Base-by-base conservation (phyloP, 306 rosid genomes). In the Rosa lucieae region DNA sequence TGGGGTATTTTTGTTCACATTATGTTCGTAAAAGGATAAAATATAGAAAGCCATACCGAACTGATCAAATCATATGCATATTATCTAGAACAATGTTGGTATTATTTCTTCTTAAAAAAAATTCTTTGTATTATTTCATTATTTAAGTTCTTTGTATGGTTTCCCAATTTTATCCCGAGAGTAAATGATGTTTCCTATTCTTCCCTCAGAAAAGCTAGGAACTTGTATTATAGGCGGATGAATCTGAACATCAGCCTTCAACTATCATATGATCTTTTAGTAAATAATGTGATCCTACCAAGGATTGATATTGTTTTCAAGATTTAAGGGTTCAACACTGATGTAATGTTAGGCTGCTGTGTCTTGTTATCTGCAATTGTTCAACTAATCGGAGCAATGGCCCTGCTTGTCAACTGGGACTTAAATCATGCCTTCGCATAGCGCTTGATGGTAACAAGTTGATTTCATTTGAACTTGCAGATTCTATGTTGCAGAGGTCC, bases 401-500 rank as follows among this genome's bases (percentile, higher is more conserved):
- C 51, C 46, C 44, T 32, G 59, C 5, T 21, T 47, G 42, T 26
- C 13, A 32, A 14, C 58, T 14, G 15, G 21, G 42, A 70, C 40
- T 47, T 47, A 15, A 8, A 29, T 48, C n/a, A 40, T 71, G 52
- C 53, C 69, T 76, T 46, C 58, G 53, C 70, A 62, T 72, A 48
- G 77, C 26, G 10, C 47, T 68, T 73, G 68, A 61, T 42, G 37
- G 76, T 81, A 72, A 72, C 68, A 46, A 49, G 70, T 72, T 84
- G 39, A 59, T 73, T 86, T 61, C 47, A 14, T 65, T 42, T 58
- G 80, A 74, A 80, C 78, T 83, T 88, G 93, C 95, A 94, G 99
- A 82, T 94, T 94, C 81, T 94, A 94, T 72, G 97, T 94, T 62
- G 99, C 97, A 48, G 99, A 94, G 88, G 97, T 94, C 73, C 88